Base-by-base conservation (phyloP, 495 filamentous ascomycete genomes). In the Neurospora intermedia region DNA sequence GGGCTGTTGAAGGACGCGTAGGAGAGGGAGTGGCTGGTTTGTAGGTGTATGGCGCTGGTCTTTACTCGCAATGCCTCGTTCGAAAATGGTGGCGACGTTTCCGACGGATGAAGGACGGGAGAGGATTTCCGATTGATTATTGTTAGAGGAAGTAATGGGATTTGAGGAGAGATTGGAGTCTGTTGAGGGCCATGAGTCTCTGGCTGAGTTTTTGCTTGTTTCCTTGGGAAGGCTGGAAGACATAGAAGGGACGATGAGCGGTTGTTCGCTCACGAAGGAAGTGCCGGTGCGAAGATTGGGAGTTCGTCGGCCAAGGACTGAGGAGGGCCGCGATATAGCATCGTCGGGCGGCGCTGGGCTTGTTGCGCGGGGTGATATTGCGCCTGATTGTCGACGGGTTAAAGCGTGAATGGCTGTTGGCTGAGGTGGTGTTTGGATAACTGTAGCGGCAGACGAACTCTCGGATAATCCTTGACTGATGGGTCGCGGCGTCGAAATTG, bases 191-290 rank as follows among this genome's bases (percentile, higher is more conserved):
- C 54, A 62, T 16, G 54, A 27, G 27, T 62, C 54, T 9, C 54
- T 23, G 46, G 20, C 16, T 31, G 23, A 1, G 7, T 0, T 27
- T 27, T 35, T 66, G 27, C 3, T 7, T 38, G 54, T 35, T 15
- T 66, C 54, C 3, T 66, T 66, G 54, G 27, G 13, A 66, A 35
- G 54, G 54, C 35, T 66, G 15, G 27, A 31, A 13, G 54, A 66
- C 54, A 66, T 66, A 13, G 54, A 66, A 15, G 54, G 54, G 54
- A 66, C 54, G 15, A 66, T 15, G 6, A 82, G 71, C 2, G 81
- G 77, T 70, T 83, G 77, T 10, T 76, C 70, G 54, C 71, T 73
- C 20, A 82, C 73, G 54, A 78, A 80, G 1, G 80, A 80, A 2
- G 71, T 72, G 0, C 76, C 75, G 13, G 74, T 75, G 31, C 76